Evolutionary conservation across 192 early-diverging fungal genomes (phyloP).

Genomic region (Rhizoclosmatium globosum): DNA sequence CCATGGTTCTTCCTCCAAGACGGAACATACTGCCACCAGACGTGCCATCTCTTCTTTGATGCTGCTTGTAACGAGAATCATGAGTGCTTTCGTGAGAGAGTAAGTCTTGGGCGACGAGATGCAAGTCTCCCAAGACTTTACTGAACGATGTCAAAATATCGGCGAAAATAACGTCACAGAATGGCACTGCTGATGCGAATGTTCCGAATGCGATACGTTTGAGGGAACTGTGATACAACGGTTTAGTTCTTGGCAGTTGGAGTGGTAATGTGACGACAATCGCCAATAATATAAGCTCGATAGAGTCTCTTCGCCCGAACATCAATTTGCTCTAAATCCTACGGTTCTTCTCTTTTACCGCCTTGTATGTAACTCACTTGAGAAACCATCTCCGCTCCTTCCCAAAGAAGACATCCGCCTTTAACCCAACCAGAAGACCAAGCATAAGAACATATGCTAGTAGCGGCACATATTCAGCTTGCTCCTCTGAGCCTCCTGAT

Average conservation of each 20-base stretch:
- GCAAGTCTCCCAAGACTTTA: constrained; percentile 85
- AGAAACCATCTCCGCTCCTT: constrained; percentile 51
- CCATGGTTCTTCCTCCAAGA: constrained; percentile 37
- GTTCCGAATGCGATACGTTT: constrained; percentile 48
- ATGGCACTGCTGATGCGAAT: constrained; percentile 45
- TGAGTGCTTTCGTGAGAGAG: constrained; percentile 18
- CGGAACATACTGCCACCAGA: not conserved
- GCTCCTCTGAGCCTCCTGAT: constrained; percentile 43
- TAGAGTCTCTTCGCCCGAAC: too few species aligned
- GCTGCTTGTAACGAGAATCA: constrained; percentile 13
- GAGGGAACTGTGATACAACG: constrained; percentile 38
- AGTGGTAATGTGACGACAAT: too few species aligned
- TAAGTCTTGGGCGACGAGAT: constrained; percentile 68
- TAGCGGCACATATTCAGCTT: constrained; percentile 45
- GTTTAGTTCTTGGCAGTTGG: not conserved
- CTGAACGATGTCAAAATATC: constrained; percentile 97
- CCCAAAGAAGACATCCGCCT: constrained; percentile 33
- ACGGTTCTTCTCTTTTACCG: too few species aligned
- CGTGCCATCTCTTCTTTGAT: not conserved
- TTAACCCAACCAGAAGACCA: constrained; percentile 24
- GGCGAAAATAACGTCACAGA: constrained; percentile 87
- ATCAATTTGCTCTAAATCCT: too few species aligned
- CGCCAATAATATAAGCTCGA: too few species aligned
- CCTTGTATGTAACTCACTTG: constrained; percentile 11
- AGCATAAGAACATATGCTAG: constrained; percentile 45